Conservation (phyloP, 257 asterid species). For the Gynochthodes officinalis region DNA sequence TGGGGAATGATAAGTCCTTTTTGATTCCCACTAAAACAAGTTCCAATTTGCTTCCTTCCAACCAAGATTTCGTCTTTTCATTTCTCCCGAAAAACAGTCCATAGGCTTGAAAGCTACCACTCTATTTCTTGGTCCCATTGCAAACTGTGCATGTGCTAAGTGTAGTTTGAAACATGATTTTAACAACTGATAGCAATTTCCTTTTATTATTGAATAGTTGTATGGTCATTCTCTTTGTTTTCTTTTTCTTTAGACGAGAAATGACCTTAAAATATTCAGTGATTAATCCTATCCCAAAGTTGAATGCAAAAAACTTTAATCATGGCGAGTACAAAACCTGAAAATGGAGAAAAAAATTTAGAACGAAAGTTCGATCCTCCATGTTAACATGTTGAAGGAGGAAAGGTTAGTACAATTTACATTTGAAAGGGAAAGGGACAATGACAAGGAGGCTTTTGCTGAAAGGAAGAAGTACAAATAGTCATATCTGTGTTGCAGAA, state of each 20-base stretch:
- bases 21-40: constrained; percentile 30
- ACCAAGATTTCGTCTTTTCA: constrained; percentile 34
- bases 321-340: background rate
- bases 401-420: background rate
- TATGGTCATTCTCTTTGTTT: background rate
- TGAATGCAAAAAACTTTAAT: too few species aligned
- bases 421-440: background rate
- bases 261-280: background rate
- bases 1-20: constrained; percentile 37
- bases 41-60: constrained; percentile 35
- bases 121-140: constrained; percentile 25
- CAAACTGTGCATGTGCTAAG: constrained; percentile 17
- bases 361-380: background rate
- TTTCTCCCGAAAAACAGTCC: constrained; percentile 23
- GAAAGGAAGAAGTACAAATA: too few species aligned
- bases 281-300: background rate
- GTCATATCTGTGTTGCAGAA: background rate
- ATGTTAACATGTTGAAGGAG: background rate
- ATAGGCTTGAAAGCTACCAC: constrained; percentile 34
- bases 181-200: background rate
- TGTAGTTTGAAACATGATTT: constrained; percentile 5
- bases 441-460: background rate
- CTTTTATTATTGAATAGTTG: background rate
- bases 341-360: background rate
- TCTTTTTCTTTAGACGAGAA: background rate